A percentile compares a stretch with the other conserved stretches of the same genome.
Evolutionary conservation across 495 filamentous ascomycete genomes (phyloP).

Genomic region (Aspergillus sparsus): DNA sequence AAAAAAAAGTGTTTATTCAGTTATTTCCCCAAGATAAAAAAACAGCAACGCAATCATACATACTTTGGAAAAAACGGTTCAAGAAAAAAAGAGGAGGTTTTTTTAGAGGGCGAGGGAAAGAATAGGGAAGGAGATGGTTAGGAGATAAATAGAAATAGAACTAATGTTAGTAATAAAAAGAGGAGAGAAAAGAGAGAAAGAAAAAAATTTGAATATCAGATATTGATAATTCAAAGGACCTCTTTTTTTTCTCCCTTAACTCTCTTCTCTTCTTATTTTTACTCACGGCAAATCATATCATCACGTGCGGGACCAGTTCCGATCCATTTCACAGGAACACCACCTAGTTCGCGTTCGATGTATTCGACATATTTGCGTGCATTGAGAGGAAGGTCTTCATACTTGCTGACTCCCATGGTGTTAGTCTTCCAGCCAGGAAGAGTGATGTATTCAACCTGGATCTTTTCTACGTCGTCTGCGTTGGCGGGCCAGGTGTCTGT

Average conservation of each 20-base stretch:
- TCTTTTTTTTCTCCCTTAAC: background rate
- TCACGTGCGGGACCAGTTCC: slow-evolving; percentile 77
- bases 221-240: background rate
- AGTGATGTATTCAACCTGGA: slow-evolving; percentile 65
- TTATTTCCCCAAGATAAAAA: background rate
- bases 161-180: background rate
- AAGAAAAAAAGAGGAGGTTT: too few species aligned
- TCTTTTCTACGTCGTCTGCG: slow-evolving; percentile 60
- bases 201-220: background rate
- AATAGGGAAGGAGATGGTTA: background rate
- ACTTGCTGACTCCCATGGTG: slow-evolving; percentile 62
- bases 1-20: slow-evolving; percentile 9
- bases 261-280: slow-evolving; percentile 11
- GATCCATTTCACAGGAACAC: slow-evolving; percentile 72
- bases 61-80: background rate
- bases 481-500: slow-evolving; percentile 68
- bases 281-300: slow-evolving; percentile 60
- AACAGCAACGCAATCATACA: slow-evolving; percentile 5
- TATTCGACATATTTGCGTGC: slow-evolving; percentile 75
- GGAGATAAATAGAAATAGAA: background rate
- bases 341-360: slow-evolving; percentile 70
- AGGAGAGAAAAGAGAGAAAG: background rate
- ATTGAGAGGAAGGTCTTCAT: slow-evolving; percentile 70
- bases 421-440: slow-evolving; percentile 76
- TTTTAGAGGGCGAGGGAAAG: background rate